A percentile compares a stretch with the other conserved stretches of the same genome.
phyloP scores from a whole-genome alignment of 805 yeast genomes.

The Isabelozyma pseudorhagii region DNA sequence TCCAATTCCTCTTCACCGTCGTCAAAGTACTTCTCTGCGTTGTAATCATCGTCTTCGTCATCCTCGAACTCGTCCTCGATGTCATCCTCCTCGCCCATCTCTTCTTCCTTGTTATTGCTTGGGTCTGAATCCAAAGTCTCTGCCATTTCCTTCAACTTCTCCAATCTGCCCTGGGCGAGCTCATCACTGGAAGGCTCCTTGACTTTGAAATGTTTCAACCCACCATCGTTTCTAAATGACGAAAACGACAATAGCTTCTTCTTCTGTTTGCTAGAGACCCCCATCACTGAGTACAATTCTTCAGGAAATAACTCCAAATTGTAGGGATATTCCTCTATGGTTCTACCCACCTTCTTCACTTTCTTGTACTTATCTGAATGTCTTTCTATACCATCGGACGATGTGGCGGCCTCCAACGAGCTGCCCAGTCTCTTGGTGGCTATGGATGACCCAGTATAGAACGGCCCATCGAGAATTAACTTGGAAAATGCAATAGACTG shows the following conservation, averaged over 20 bases:
- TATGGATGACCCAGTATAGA: conserved; percentile 55
- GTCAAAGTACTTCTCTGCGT: conserved; percentile 77
- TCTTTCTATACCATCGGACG: conserved; percentile 68
- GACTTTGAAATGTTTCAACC: conserved; percentile 32
- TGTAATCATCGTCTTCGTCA: conserved; percentile 75
- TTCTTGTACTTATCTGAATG: conserved; percentile 79
- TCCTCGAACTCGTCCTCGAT: conserved; percentile 68
- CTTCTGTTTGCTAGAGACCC: conserved; percentile 52
- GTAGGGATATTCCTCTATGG: conserved; percentile 78
- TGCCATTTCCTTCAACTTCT: conserved; percentile 41
- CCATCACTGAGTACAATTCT: conserved; percentile 73
- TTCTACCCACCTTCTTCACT: conserved; percentile 64
- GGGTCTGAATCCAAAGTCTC: conserved; percentile 43
- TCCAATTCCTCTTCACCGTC: conserved; percentile 60
- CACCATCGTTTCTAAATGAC: conserved; percentile 36
- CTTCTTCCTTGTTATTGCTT: conserved; percentile 39
- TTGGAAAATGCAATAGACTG: conserved; percentile 54
- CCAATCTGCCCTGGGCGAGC: conserved; percentile 35
- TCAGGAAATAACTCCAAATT: conserved; percentile 67
- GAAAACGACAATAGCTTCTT: conserved; percentile 44
- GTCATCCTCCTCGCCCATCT: conserved; percentile 43
- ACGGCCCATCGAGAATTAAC: conserved; percentile 62
- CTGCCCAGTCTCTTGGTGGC: conserved; percentile 15
- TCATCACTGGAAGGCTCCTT: conserved; percentile 28
- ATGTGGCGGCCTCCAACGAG: conserved; percentile 9